phyloP scores from a whole-genome alignment of 495 filamentous ascomycete species.

The Parathielavia appendiculata region DNA sequence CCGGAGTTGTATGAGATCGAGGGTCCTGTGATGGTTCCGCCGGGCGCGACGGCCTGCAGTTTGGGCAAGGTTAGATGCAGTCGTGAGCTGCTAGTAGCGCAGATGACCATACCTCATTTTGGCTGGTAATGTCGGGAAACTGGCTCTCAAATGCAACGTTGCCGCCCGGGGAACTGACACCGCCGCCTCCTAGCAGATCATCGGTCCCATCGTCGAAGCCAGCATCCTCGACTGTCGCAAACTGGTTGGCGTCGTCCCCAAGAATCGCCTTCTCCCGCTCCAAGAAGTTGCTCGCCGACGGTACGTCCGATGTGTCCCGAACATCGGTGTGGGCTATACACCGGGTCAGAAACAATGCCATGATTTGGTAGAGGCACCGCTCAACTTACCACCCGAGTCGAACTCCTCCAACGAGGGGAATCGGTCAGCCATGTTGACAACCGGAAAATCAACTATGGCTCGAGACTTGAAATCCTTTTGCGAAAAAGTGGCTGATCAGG shows the following conservation, averaged over 20 bases:
- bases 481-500: background rate
- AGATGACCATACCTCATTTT: conserved; percentile 62
- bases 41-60: conserved; percentile 71
- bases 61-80: conserved; percentile 22
- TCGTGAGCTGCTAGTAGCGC: background rate
- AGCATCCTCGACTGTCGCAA: conserved; percentile 73
- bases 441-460: background rate
- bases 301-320: conserved; percentile 37
- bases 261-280: conserved; percentile 81
- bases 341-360: conserved; percentile 24
- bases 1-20: conserved; percentile 65
- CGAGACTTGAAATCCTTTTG: background rate
- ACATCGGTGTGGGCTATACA: conserved; percentile 42
- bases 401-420: conserved; percentile 97
- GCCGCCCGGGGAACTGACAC: conserved; percentile 46
- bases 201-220: conserved; percentile 62
- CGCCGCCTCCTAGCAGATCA: conserved; percentile 70
- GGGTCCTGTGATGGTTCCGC: conserved; percentile 79
- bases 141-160: conserved; percentile 75
- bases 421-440: conserved; percentile 75
- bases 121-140: conserved; percentile 76
- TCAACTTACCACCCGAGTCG: conserved; percentile 66
- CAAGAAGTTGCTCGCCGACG: conserved; percentile 72
- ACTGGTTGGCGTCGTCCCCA: conserved; percentile 89
- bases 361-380: conserved; percentile 9